These are phyloP conservation scores for Adansonia rubrostipa DNA, from an alignment of 441 rosid genomes.

Conservation along the genomic window DNA sequence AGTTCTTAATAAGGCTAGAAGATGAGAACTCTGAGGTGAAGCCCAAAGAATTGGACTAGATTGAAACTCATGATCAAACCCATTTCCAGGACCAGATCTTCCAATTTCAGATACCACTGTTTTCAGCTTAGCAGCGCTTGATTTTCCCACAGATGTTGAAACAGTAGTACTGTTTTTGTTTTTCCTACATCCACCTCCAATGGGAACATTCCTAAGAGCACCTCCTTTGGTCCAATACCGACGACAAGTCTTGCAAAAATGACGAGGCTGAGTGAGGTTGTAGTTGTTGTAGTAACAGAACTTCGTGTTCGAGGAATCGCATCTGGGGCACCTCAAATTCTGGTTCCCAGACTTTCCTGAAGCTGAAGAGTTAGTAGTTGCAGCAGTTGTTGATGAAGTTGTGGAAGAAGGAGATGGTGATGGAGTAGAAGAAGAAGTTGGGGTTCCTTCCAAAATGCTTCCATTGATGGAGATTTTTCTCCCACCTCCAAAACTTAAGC, in stretches of 20 bases:
- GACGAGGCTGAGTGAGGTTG: constrained; percentile 83
- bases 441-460: constrained; percentile 50
- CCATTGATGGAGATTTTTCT: constrained; percentile 51
- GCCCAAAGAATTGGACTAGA: constrained; percentile 57
- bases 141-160: constrained; percentile 46
- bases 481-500: constrained; percentile 49
- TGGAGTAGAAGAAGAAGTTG: constrained; percentile 40
- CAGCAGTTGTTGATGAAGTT: constrained; percentile 24
- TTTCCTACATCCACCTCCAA: constrained; percentile 78
- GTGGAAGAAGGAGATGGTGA: constrained; percentile 47
- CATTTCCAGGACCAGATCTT: constrained; percentile 45
- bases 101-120: constrained; percentile 50
- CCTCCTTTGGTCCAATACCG: constrained; percentile 92
- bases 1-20: constrained; percentile 54
- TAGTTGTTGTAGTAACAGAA: constrained; percentile 87
- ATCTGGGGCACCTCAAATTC: constrained; percentile 68
- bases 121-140: constrained; percentile 47
- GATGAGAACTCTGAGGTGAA: constrained; percentile 56
- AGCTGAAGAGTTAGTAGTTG: constrained; percentile 14
- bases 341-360: constrained; percentile 45
- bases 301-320: constrained; percentile 80
- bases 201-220: constrained; percentile 69
- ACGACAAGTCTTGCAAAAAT: constrained; percentile 87
- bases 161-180: constrained; percentile 50
- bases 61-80: constrained; percentile 47